Conservation (phyloP, 345 rosid genomes). For the Sonneratia alba region DNA sequence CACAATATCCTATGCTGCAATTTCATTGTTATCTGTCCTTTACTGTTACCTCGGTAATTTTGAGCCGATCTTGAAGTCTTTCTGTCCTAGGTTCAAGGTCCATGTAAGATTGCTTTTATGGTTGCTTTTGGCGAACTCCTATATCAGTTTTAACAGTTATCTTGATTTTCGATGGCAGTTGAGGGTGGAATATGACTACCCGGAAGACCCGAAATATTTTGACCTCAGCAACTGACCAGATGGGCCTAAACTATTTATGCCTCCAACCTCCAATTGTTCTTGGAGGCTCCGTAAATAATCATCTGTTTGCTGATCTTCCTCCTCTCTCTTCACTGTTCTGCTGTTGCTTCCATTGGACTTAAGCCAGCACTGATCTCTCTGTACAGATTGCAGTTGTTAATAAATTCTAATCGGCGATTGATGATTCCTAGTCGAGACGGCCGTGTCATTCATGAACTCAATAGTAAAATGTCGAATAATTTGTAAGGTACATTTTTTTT, state of each 20-base stretch:
- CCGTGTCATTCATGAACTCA: too few species aligned
- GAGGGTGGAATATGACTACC: conserved; percentile 81
- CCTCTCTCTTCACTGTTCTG: background rate
- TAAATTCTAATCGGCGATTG: background rate
- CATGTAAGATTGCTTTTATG: background rate
- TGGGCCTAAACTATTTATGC: background rate
- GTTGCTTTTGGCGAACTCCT: background rate
- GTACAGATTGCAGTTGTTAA: conserved; percentile 9
- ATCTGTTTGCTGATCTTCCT: background rate
- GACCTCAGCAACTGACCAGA: conserved; percentile 41
- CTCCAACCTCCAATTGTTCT: conserved; percentile 7
- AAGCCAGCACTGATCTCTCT: background rate
- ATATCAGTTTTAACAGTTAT: background rate
- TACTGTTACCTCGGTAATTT: background rate
- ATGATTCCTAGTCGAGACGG: background rate
- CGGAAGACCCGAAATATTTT: conserved; percentile 81
- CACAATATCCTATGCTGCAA: background rate
- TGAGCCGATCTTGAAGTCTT: background rate
- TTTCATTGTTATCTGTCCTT: background rate
- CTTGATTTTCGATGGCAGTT: conserved; percentile 37
- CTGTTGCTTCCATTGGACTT: background rate
- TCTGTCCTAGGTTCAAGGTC: background rate
- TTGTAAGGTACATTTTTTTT: too few species aligned
- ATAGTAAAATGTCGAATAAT: too few species aligned
- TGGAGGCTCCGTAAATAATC: conserved; percentile 18